phyloP scores from a whole-genome alignment of 805 yeast genomes.

The Pichia californica region DNA sequence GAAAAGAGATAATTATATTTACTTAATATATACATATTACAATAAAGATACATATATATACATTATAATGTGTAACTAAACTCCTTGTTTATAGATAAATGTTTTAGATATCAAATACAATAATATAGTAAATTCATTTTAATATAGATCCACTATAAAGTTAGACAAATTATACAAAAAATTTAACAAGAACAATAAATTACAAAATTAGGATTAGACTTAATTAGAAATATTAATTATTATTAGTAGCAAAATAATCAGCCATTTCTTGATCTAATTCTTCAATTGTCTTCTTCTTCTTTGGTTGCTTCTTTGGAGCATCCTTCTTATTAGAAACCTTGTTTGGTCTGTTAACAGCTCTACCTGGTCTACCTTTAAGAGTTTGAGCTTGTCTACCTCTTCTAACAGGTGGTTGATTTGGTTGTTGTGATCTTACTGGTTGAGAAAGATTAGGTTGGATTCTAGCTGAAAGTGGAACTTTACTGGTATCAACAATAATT shows the following conservation, averaged over 20 bases:
- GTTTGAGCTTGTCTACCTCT: conserved; percentile 14
- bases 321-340: conserved; percentile 11
- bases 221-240: conserved; percentile 12
- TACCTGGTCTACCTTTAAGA: conserved; percentile 42
- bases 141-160: no score
- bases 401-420: conserved; percentile 33
- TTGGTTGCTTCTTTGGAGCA: conserved; percentile 30
- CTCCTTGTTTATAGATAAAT: no score
- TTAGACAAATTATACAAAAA: no score
- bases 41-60: neutral
- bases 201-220: no score
- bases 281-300: conserved; percentile 68
- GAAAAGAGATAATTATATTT: neutral
- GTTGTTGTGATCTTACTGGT: neutral
- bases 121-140: no score
- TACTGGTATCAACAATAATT: conserved; percentile 77
- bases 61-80: neutral
- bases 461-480: conserved; percentile 69
- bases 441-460: conserved; percentile 42
- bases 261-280: conserved; percentile 98
- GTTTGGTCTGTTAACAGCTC: conserved; percentile 20
- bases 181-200: no score
- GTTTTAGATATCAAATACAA: no score
- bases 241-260: conserved; percentile 72
- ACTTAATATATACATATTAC: no score